Conservation (phyloP, 306 rosid species). For the Quercus berberidifolia region DNA sequence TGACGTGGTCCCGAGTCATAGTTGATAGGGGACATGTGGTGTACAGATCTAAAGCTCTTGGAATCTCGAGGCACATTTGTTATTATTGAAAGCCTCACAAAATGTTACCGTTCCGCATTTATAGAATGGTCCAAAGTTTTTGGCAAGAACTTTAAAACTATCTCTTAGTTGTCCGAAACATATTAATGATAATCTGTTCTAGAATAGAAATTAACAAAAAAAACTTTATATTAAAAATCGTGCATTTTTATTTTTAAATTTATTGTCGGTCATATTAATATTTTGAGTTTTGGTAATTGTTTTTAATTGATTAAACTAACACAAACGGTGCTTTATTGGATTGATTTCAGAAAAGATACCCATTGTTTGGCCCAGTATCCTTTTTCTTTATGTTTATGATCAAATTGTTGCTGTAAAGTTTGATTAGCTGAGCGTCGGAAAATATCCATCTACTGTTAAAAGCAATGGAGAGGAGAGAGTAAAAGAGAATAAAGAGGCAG, state of each 20-base stretch:
- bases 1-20: no score
- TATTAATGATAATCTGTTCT: no score
- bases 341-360: constrained; percentile 38
- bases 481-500: constrained; percentile 25
- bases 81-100: neutral
- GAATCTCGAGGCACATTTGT: no score
- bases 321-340: neutral
- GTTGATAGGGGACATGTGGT: no score
- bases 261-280: neutral
- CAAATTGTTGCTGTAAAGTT: constrained; percentile 27
- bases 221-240: no score
- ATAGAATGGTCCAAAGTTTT: no score
- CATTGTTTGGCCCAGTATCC: constrained; percentile 20
- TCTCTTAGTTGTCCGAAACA: no score
- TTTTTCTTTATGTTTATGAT: constrained; percentile 31
- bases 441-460: neutral
- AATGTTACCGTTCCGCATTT: neutral
- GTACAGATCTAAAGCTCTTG: no score
- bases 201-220: no score
- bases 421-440: constrained; percentile 23
- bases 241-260: no score
- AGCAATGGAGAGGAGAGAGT: constrained; percentile 11
- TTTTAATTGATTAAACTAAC: neutral
- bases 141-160: no score
- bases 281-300: neutral